phyloP scores from a whole-genome alignment of 371 early-diverging fungal genomes.

The Umbelopsis sp. region DNA sequence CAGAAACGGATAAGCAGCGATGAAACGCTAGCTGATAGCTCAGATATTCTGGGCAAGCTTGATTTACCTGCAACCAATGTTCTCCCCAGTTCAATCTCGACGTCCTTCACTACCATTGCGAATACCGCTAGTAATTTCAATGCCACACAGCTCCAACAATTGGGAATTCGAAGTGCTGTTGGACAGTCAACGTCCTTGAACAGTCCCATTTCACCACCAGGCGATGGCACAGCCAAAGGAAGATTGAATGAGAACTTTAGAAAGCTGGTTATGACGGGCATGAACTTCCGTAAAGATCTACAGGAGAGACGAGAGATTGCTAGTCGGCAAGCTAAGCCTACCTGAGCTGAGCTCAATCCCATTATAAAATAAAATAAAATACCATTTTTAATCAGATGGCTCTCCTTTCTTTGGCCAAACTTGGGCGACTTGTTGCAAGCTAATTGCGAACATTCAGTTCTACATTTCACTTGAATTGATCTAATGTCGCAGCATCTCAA shows the following conservation, averaged over 20 bases:
- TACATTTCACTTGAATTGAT: too few relatives aligned
- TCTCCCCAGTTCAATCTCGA: slow-evolving; percentile 40
- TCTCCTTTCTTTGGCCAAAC: too few relatives aligned
- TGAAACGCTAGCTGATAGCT: slow-evolving; percentile 38
- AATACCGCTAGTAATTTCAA: slow-evolving; percentile 49
- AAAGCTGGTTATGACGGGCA: slow-evolving; percentile 56
- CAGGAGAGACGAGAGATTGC: slow-evolving; percentile 45
- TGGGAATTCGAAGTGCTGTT: slow-evolving; percentile 21
- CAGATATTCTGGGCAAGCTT: slow-evolving; percentile 36
- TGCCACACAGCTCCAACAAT: slow-evolving; percentile 24
- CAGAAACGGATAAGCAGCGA: slow-evolving; percentile 40
- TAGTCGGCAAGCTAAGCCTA: neutral
- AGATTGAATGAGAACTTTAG: slow-evolving; percentile 55
- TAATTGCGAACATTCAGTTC: too few relatives aligned
- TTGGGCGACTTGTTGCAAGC: too few relatives aligned
- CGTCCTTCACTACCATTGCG: slow-evolving; percentile 49
- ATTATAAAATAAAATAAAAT: neutral
- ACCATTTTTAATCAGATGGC: too few relatives aligned
- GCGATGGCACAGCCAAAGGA: slow-evolving; percentile 32
- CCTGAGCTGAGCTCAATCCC: neutral
- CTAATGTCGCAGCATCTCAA: too few relatives aligned
- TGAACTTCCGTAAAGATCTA: slow-evolving; percentile 54
- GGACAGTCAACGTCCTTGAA: slow-evolving; percentile 25
- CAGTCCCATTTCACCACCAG: slow-evolving; percentile 20
- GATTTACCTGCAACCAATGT: slow-evolving; percentile 19